Evolutionary conservation across 176 grass and related monocot genomes (phyloP), one percentile per base, ranked within the genome.

Genomic region (Luzula sylvatica): DNA sequence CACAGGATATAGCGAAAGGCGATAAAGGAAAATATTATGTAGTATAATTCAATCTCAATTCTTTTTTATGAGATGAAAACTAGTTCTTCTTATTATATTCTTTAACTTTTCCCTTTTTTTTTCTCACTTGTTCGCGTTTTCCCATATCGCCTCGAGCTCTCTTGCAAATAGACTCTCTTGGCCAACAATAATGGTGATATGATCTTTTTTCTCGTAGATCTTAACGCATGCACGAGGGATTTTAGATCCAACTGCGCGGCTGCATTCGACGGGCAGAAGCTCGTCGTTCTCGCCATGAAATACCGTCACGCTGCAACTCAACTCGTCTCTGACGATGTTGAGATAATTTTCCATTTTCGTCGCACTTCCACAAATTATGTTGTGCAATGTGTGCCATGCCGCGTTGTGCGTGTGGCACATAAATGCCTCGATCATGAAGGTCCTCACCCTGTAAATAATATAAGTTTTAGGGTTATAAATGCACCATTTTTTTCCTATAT

Each of bases 331-430:
- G 21, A 95, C 74, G 2, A 62, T 69, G 60, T 85, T 73, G 0
- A 95, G 89, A 74, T 88, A 95, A 11, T 18, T 40, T 25, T 75
- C 80, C 76, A 95, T 88, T 73, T 72, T 65, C 12, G 8, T 49
- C 6, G 79, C 77, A 46, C 73, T 84, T 26, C 77, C 83, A 41
- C 80, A 95, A 57, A 95, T 88, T 71, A 95, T 84, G 76, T 95
- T 95, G 89, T 95, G 89, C 23, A 95, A 75, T 8, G 89, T 95
- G 77, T 95, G 89, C 89, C 89, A 95, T 27, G 89, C 89, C 5
- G 89, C 89, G 67, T 95, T 88, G 70, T 95, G 89, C 16, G 89
- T 95, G 76, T 95, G 83, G 66, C 83, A 82, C 80, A 95, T 85
- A 80, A 95, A 95, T 7, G 74, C 84, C 46, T 95, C 83, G 18